Evolutionary conservation across 163 green algal species (phyloP), one percentile per base, ranked within the genome.

Genomic region (Trebouxia gelatinosa): DNA sequence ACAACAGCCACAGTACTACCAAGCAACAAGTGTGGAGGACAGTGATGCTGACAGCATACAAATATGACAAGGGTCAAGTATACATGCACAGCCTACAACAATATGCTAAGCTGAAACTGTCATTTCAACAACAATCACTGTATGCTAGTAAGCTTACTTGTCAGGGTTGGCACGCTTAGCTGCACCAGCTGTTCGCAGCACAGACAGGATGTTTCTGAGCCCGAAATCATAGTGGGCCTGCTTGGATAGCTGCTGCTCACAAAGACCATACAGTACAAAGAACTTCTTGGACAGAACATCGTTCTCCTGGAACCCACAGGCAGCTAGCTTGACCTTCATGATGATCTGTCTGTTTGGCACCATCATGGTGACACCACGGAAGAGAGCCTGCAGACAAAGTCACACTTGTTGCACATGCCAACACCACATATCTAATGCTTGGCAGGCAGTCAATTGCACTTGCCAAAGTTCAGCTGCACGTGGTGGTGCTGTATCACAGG

Each of bases 351-450:
- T 78, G 87, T 98, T 96, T 77, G 94, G 94, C 65, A 97, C 94
- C 94, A 98, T 98, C 94, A 98, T 98, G 34, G 94, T 98, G 11
- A 98, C 94, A 32, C 94, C 94, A 31, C 94, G 86, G 89, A 98
- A 98, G n/a, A 98, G 88, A 5, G 90, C 91, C 70, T 78, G 70
- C 70, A 78, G 19, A n/a, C n/a, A n/a, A n/a, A n/a, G n/a, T n/a
- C n/a, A n/a, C n/a, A n/a, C n/a, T n/a, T n/a, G n/a, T n/a, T n/a
- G n/a, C n/a, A n/a, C n/a, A n/a, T n/a, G n/a, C n/a, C n/a, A n/a
- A n/a, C n/a, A n/a, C n/a, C n/a, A n/a, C n/a, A n/a, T n/a, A n/a
- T n/a, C n/a, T n/a, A n/a, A n/a, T n/a, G n/a, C n/a, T n/a, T n/a
- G n/a, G n/a, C n/a, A n/a, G n/a, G n/a, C n/a, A n/a, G n/a, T n/a